Percentiles rank a stretch among this genome's conserved stretches.
Evolutionary conservation across 352 stramenopile species (phyloP).

Genomic region (Plasmopara muralis): DNA sequence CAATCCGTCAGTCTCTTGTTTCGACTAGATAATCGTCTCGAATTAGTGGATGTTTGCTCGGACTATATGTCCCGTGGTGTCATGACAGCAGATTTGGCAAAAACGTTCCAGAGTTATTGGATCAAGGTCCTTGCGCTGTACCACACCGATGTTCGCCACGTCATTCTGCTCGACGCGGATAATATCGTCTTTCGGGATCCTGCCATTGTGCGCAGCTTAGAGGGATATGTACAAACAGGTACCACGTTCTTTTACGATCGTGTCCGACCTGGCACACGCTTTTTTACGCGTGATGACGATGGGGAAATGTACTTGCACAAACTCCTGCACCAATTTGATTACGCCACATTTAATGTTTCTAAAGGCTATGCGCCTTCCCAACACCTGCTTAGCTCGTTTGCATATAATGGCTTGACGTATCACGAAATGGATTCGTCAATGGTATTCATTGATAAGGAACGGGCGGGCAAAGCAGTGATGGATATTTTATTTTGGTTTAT

Average conservation of each 20-base stretch:
- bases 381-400: conserved; percentile 10
- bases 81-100: conserved; percentile 9
- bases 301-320: conserved; percentile 14
- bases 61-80: conserved; percentile 5
- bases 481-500: conserved; percentile 22
- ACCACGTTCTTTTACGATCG: conserved; percentile 25
- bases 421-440: conserved; percentile 22
- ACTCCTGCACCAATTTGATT: conserved; percentile 14
- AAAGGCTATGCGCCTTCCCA: conserved; percentile 12
- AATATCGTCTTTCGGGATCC: conserved; percentile 15
- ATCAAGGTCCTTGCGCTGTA: conserved; percentile 17
- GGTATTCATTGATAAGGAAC: conserved; percentile 15
- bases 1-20: conserved; percentile 12
- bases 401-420: conserved; percentile 10
- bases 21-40: conserved; percentile 9
- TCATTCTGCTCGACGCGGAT: conserved; percentile 20
- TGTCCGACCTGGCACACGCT: conserved; percentile 18
- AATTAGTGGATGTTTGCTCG: conserved; percentile 17
- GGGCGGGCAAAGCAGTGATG: conserved; percentile 10
- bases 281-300: conserved; percentile 30
- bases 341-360: conserved; percentile 11
- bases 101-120: conserved; percentile 17
- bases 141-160: conserved; percentile 17
- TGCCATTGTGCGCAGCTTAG: conserved; percentile 4
- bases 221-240: conserved; percentile 13